Base-by-base conservation (phyloP, 306 rosid species). In the Dalbergia cultrata region DNA sequence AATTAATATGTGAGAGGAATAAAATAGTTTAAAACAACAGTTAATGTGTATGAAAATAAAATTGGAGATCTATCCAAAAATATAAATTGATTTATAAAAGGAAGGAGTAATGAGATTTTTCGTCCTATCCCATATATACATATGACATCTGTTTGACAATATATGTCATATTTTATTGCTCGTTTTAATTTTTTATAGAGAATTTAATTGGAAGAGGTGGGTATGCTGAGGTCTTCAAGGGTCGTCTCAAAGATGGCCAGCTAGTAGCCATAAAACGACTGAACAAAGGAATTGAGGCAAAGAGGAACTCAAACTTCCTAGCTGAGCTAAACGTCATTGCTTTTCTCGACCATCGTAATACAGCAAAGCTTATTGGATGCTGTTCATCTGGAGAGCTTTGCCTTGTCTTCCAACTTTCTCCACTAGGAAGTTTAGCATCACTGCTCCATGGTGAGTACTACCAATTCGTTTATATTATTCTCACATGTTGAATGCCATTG, bases 191-290 rank as follows among this genome's bases (percentile, higher is more conserved):
- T 76, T 52, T 74, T 74, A 72, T 41, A 94, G 98, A 85, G 35
- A 88, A 92, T 62, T 21, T 85, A 72, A 92, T 94, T 45, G 98
- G 97, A 83, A 86, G 75, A 77, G 98, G 98, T 62, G 98, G 98
- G 16, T 92, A 43, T 60, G 89, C 93, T 3, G 86, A 89, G 68
- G 98, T 94, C 72, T 94, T 83, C 80, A 90, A 80, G 88, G 98
- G 97, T 21, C 6, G 85, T 13, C 83, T 94, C 58, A 81, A 37
- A 83, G 77, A 88, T 60, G 98, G 94, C 47, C 88, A 90, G 69
- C 86, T 90, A 45, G 70, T 92, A 56, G 98, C 97, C 5, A 89
- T 92, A 61, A 94, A 92, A 84, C 72, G 80, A 57, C 67, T 92
- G 76, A 87, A 57, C 11, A 90, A 72, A 71, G 97, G 97, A 80